Conservation (phyloP, 352 stramenopile genomes). For the Phytophthora fragariaefolia region DNA sequence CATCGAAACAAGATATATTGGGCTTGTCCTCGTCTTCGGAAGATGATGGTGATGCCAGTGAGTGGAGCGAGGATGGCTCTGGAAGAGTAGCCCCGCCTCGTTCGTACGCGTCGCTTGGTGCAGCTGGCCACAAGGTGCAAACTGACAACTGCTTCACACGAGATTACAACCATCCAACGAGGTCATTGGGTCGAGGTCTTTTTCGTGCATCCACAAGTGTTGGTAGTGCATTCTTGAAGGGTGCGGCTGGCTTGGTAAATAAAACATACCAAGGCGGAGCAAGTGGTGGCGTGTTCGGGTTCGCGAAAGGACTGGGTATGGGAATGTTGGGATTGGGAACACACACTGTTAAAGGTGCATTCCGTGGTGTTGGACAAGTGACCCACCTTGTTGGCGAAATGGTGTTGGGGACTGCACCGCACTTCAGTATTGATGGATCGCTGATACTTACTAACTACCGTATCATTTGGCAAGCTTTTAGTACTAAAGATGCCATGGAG, state of each 20-base stretch:
- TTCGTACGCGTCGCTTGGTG: conserved; percentile 82
- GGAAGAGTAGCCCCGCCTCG: conserved; percentile 48
- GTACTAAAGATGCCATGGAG: conserved; percentile 80
- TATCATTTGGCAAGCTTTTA: conserved; percentile 86
- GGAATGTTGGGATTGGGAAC: conserved; percentile 86
- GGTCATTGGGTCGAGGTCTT: conserved; percentile 79
- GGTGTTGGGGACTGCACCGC: conserved; percentile 80
- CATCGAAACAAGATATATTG: conserved; percentile 45
- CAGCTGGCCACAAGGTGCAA: conserved; percentile 86
- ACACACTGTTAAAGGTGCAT: conserved; percentile 87
- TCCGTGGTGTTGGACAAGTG: conserved; percentile 86
- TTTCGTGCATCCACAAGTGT: conserved; percentile 89
- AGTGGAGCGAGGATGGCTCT: conserved; percentile 48
- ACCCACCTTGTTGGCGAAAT: conserved; percentile 89
- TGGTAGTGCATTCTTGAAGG: conserved; percentile 85
- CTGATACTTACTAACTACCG: conserved; percentile 87
- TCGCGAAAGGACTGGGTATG: conserved; percentile 88
- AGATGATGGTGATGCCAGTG: conserved; percentile 44
- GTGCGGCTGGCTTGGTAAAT: conserved; percentile 79
- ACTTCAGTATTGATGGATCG: conserved; percentile 89
- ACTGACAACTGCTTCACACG: conserved; percentile 88
- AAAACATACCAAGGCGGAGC: conserved; percentile 89
- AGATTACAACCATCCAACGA: conserved; percentile 80
- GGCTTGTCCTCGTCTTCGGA: conserved; percentile 58
- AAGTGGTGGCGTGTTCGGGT: conserved; percentile 86